Percentiles rank a stretch among this genome's conserved stretches.
Evolutionary conservation across 495 filamentous ascomycete species (phyloP).

Genomic region (Penicillium bovifimosum): DNA sequence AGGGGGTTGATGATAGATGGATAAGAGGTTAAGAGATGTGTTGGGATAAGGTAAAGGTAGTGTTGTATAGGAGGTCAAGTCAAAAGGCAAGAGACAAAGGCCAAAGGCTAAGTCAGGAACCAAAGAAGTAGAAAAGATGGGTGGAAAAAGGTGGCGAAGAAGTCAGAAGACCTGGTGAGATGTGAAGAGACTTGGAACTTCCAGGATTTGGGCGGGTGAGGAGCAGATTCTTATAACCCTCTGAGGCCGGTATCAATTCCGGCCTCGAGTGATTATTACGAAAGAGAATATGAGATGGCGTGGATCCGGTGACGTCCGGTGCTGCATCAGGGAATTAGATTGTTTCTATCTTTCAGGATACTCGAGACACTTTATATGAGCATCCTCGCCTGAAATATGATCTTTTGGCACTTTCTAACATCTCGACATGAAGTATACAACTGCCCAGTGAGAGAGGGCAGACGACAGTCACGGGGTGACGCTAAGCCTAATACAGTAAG

Average conservation of each 20-base stretch:
- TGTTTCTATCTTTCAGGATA: neutral
- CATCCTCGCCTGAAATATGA: neutral
- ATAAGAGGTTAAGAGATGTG: neutral
- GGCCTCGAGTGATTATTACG: slow-evolving; percentile 43
- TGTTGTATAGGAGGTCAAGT: slow-evolving; percentile 25
- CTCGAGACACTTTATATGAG: neutral
- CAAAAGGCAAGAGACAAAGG: slow-evolving; percentile 8
- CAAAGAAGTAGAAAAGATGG: slow-evolving; percentile 14
- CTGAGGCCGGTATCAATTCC: slow-evolving; percentile 59
- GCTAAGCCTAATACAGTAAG: slow-evolving; percentile 28
- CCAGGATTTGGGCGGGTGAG: slow-evolving; percentile 26
- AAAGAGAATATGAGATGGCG: slow-evolving; percentile 29
- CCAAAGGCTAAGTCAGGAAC: slow-evolving; percentile 32
- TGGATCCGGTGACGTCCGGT: slow-evolving; percentile 18
- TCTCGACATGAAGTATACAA: slow-evolving; percentile 29
- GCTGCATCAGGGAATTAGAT: neutral
- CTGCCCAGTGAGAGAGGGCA: slow-evolving; percentile 27
- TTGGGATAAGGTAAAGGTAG: slow-evolving; percentile 30
- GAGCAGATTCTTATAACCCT: slow-evolving; percentile 49
- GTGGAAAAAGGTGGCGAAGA: slow-evolving; percentile 8
- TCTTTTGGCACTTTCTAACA: slow-evolving; percentile 8
- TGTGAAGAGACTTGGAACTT: slow-evolving; percentile 16
- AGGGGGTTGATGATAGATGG: neutral
- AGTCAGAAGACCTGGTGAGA: slow-evolving; percentile 2
- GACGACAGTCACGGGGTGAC: slow-evolving; percentile 26